These are phyloP conservation scores for Penicillium egyptiacum DNA, from an alignment of 495 filamentous ascomycete species.

Conservation along the genomic window DNA sequence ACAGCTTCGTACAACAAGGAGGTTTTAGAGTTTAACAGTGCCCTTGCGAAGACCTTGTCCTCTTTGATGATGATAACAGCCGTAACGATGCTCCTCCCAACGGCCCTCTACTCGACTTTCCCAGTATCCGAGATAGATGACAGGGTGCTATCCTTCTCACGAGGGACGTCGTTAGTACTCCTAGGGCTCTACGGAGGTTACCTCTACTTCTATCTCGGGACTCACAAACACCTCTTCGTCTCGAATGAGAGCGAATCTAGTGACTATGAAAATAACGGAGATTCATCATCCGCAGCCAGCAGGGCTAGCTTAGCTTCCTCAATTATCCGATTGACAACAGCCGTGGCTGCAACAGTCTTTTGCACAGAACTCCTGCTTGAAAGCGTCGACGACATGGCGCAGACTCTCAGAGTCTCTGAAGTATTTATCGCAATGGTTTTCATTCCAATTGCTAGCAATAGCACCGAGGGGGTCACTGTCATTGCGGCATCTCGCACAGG, in stretches of 20 bases:
- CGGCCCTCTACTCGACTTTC: slow-evolving; percentile 35
- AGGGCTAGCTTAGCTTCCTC: slow-evolving; percentile 25
- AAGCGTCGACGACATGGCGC: slow-evolving; percentile 19
- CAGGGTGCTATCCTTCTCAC: slow-evolving; percentile 41
- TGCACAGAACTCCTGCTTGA: slow-evolving; percentile 32
- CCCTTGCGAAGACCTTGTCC: slow-evolving; percentile 25
- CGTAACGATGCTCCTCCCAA: slow-evolving; percentile 26
- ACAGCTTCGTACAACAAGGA: slow-evolving; percentile 21
- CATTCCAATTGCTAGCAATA: slow-evolving; percentile 32
- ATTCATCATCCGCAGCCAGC: background rate
- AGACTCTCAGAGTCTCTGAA: slow-evolving; percentile 12
- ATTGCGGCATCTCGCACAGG: slow-evolving; percentile 21
- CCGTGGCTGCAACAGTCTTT: slow-evolving; percentile 23
- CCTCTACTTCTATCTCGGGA: slow-evolving; percentile 51
- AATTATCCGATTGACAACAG: slow-evolving; percentile 27
- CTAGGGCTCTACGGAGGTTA: slow-evolving; percentile 69
- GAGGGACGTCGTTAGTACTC: slow-evolving; percentile 47
- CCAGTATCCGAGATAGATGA: slow-evolving; percentile 31
- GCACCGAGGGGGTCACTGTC: slow-evolving; percentile 26
- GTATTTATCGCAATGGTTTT: slow-evolving; percentile 31
- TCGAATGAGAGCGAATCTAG: slow-evolving; percentile 14
- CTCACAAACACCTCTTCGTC: slow-evolving; percentile 35
- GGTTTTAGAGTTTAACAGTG: slow-evolving; percentile 54
- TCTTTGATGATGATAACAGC: slow-evolving; percentile 28
- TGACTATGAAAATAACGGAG: slow-evolving; percentile 12